Evolutionary conservation across 176 grass and related monocot species (phyloP).

Genomic region (Rhynchospora pubera): DNA sequence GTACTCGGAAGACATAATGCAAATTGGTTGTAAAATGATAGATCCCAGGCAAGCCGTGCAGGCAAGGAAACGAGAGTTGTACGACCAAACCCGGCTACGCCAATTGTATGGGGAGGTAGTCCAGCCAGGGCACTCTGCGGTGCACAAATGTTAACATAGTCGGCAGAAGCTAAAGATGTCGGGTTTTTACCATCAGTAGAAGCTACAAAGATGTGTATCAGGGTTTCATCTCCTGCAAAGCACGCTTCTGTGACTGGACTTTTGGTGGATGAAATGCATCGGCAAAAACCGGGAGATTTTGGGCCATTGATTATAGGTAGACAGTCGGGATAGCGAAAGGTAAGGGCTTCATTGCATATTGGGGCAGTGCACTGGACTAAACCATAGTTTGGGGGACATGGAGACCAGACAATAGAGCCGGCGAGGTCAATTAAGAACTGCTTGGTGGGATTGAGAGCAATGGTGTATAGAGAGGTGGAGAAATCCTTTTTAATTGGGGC

Average conservation of each 20-base stretch:
- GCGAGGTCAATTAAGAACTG: constrained; percentile 30
- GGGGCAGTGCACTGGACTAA: constrained; percentile 1
- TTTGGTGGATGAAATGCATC: constrained; percentile 35
- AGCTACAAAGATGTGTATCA: constrained; percentile 19
- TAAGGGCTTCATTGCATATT: constrained; percentile 6
- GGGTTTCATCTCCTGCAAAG: constrained; percentile 18
- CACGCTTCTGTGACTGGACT: constrained; percentile 35
- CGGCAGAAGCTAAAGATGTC: constrained; percentile 1
- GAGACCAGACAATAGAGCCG: constrained; percentile 17
- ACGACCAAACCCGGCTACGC: constrained; percentile 48
- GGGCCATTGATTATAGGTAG: neutral
- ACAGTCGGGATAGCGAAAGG: neutral
- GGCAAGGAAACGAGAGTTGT: constrained; percentile 26
- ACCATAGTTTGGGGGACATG: constrained; percentile 15
- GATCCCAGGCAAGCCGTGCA: constrained; percentile 28
- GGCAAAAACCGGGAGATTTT: constrained; percentile 23
- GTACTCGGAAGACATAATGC: constrained; percentile 58
- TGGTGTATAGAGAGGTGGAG: constrained; percentile 35
- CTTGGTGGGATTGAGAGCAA: constrained; percentile 10
- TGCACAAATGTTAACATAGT: constrained; percentile 35
- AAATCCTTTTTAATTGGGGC: constrained; percentile 27
- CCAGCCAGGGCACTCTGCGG: neutral
- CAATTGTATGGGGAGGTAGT: constrained; percentile 28
- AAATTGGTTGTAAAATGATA: constrained; percentile 35
- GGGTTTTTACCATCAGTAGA: constrained; percentile 60